A percentile compares a stretch with the other conserved stretches of the same genome.
Evolutionary conservation across 179 eudicot genomes (phyloP).

Genomic region (Actinidia chinensis): DNA sequence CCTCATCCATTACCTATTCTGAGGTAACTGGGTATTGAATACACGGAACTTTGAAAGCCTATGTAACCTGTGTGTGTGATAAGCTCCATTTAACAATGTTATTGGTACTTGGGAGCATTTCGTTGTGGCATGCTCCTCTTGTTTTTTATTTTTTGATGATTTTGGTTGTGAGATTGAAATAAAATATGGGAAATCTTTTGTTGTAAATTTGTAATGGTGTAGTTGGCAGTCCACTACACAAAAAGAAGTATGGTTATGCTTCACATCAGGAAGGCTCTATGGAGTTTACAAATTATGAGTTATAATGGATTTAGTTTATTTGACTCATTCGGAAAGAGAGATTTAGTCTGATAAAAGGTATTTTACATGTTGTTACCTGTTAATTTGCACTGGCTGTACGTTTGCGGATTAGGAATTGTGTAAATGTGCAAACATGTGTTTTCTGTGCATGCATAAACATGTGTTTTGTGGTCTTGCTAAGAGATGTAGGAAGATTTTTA

Average conservation of each 20-base stretch:
- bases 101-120: slow-evolving; percentile 2
- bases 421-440: too few species aligned
- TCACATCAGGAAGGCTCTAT: not conserved
- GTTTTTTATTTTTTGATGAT: not conserved
- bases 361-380: not conserved
- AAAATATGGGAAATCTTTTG: not conserved
- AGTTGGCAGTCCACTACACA: not conserved
- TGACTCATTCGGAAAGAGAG: not conserved
- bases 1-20: not conserved
- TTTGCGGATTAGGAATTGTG: not conserved
- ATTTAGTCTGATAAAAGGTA: not conserved
- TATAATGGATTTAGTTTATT: not conserved
- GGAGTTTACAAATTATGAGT: not conserved
- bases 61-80: not conserved
- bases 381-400: not conserved
- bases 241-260: not conserved
- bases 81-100: slow-evolving; percentile 2
- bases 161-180: not conserved
- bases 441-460: not conserved
- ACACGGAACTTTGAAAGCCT: not conserved
- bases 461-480: not conserved
- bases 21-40: too few species aligned
- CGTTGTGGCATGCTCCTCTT: not conserved
- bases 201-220: not conserved
- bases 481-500: not conserved